Evolutionary conservation across 371 early-diverging fungal genomes (phyloP).

Genomic region (Mucor indicus): DNA sequence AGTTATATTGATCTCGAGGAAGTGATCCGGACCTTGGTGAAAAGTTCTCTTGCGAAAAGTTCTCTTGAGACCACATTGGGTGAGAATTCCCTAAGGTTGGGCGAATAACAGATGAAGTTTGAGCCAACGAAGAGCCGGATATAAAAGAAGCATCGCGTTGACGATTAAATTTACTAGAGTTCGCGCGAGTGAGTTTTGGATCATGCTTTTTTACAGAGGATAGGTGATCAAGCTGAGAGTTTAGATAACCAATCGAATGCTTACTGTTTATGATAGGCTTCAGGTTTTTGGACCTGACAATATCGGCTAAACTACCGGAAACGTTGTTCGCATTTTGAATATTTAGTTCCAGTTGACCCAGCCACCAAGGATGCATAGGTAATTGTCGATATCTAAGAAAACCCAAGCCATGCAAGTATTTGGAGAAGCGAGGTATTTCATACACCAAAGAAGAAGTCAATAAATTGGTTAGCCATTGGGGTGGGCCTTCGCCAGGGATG

Average conservation of each 20-base stretch:
- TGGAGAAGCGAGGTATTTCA: slow-evolving; percentile 97
- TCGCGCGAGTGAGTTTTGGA: too few species aligned
- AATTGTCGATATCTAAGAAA: slow-evolving; percentile 83
- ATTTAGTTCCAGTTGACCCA: slow-evolving; percentile 85
- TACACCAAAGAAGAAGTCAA: slow-evolving; percentile 88
- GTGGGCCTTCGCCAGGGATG: slow-evolving; percentile 87
- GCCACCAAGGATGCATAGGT: slow-evolving; percentile 96
- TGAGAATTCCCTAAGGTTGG: too few species aligned
- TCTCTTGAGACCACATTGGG: too few species aligned
- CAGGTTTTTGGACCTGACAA: slow-evolving; percentile 40
- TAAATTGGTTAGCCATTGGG: slow-evolving; percentile 93
- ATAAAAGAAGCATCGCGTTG: too few species aligned
- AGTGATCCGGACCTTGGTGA: too few species aligned
- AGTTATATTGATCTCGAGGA: too few species aligned
- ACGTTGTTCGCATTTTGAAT: slow-evolving; percentile 66
- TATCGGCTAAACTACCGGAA: slow-evolving; percentile 23
- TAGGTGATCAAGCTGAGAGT: slow-evolving; percentile 35
- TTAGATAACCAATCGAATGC: slow-evolving; percentile 49
- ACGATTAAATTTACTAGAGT: too few species aligned
- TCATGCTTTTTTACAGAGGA: slow-evolving; percentile 21
- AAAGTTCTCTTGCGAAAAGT: too few species aligned
- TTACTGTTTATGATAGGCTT: slow-evolving; percentile 43
- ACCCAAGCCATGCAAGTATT: slow-evolving; percentile 96
- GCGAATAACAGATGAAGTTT: too few species aligned
- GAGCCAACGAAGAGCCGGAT: too few species aligned